phyloP scores from a whole-genome alignment of 805 yeast species.

The Candida alai region DNA sequence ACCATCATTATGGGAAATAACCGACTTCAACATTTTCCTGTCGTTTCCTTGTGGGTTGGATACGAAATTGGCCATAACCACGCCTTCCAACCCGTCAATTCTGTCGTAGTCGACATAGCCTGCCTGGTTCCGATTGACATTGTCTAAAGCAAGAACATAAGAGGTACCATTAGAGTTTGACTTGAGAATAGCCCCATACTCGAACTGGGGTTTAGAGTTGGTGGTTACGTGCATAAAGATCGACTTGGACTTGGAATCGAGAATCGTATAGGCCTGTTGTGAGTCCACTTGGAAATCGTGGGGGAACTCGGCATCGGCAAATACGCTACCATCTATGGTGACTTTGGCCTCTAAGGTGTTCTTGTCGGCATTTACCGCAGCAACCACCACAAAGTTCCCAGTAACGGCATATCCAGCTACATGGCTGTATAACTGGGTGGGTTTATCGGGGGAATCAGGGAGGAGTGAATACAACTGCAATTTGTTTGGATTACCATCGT shows the following conservation, averaged over 20 bases:
- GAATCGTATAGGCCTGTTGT: slow-evolving; percentile 59
- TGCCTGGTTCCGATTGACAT: slow-evolving; percentile 66
- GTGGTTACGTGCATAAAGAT: slow-evolving; percentile 84
- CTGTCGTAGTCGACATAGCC: slow-evolving; percentile 92
- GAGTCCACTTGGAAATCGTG: slow-evolving; percentile 51
- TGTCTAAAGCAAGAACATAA: slow-evolving; percentile 61
- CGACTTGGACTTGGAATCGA: slow-evolving; percentile 68
- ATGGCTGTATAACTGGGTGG: slow-evolving; percentile 44
- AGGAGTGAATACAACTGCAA: slow-evolving; percentile 44
- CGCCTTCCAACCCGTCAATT: slow-evolving; percentile 80
- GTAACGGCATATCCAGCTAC: slow-evolving; percentile 73
- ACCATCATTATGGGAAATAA: slow-evolving; percentile 87
- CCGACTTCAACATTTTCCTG: slow-evolving; percentile 59
- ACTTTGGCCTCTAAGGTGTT: slow-evolving; percentile 61
- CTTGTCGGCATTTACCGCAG: slow-evolving; percentile 41
- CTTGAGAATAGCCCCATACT: slow-evolving; percentile 77
- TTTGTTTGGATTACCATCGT: slow-evolving; percentile 15
- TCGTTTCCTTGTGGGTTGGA: slow-evolving; percentile 33
- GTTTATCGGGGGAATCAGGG: slow-evolving; percentile 39
- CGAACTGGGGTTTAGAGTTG: slow-evolving; percentile 42
- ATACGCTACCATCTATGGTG: slow-evolving; percentile 71
- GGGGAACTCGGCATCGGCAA: slow-evolving; percentile 81
- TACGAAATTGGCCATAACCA: slow-evolving; percentile 70
- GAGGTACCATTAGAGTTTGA: slow-evolving; percentile 91
- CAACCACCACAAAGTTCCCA: slow-evolving; percentile 71